Evolutionary conservation across 805 yeast species (phyloP), one percentile per base, ranked within the genome.

Genomic region (Kurtzmaniella fragi): DNA sequence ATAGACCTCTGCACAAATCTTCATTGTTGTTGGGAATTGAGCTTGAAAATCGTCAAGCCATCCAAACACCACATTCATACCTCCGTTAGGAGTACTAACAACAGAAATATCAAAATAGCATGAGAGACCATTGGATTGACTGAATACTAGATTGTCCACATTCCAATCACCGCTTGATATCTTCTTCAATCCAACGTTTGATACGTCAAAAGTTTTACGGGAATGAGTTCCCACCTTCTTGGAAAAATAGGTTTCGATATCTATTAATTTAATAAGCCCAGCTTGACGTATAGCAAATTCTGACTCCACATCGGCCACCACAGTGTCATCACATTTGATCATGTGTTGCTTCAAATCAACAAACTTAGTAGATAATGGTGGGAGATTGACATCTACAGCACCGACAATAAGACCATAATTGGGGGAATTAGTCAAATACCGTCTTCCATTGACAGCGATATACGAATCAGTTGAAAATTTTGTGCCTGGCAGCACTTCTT

Each of bases 181-280:
- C 10, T 48, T 34, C 13, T 34, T 35, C 7, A 43, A 31, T 16
- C 59, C 59, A 29, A 54, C 36, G 36, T 54, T 54, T 4, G 59
- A 54, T 9, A 49, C 14, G 31, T 44, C 55, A 31, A 52, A 28
- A 5, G 52, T 49, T 17, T 39, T 17, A 17, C 49, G 28, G 10
- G 34, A 14, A 3, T 35, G 38, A 31, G 32, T 26, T 8, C 40
- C 52, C 14, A 47, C 17, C 28, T 40, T 41, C 4, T 16, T 13
- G 5, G 35, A 29, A 6, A 48, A 34, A 23, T 40, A 44, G 5
- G 38, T 37, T 38, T 43, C 31, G 11, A 47, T 32, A 30, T 50
- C 45, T 3, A 42, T 27, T 14, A 27, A 36, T 20, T 41, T 40
- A 28, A 52, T 28, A n/a, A 49, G 32, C 5, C 54, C 50, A 4